Evolutionary conservation across 371 early-diverging fungal species (phyloP).

Genomic region (Mortierella sp.): DNA sequence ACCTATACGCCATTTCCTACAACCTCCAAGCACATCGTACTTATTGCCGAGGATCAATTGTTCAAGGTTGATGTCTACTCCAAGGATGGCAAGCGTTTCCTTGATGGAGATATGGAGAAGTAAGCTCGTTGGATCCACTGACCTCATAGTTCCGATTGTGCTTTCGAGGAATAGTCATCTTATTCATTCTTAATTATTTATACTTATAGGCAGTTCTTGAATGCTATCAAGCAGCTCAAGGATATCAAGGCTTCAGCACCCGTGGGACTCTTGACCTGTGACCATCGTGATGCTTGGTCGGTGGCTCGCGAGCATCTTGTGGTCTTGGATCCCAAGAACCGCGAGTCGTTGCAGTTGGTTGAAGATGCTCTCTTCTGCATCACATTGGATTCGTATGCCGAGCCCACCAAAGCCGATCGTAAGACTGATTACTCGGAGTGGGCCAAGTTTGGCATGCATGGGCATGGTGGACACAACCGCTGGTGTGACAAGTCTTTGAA

Average conservation of each 20-base stretch:
- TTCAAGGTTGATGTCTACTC: constrained; percentile 78
- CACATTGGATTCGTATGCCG: constrained; percentile 69
- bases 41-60: constrained; percentile 82
- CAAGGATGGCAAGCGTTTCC: constrained; percentile 59
- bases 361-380: constrained; percentile 82
- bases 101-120: constrained; percentile 80
- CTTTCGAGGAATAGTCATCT: not conserved
- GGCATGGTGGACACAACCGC: constrained; percentile 81
- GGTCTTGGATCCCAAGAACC: constrained; percentile 64
- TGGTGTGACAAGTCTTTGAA: constrained; percentile 92
- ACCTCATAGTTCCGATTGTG: no score
- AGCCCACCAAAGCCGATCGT: constrained; percentile 62
- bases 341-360: constrained; percentile 64
- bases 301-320: constrained; percentile 71
- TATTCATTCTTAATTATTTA: not conserved
- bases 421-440: constrained; percentile 56
- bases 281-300: constrained; percentile 89
- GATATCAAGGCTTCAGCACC: constrained; percentile 64
- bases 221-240: constrained; percentile 63
- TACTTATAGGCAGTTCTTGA: constrained; percentile 51
- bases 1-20: constrained; percentile 63
- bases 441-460: constrained; percentile 69
- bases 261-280: constrained; percentile 84
- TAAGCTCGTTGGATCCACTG: constrained; percentile 57
- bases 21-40: constrained; percentile 73